A percentile compares a stretch with the other conserved stretches of the same genome.
phyloP scores from a whole-genome alignment of 768 basidiomycete species.

The Panaeolus papilionaceus region DNA sequence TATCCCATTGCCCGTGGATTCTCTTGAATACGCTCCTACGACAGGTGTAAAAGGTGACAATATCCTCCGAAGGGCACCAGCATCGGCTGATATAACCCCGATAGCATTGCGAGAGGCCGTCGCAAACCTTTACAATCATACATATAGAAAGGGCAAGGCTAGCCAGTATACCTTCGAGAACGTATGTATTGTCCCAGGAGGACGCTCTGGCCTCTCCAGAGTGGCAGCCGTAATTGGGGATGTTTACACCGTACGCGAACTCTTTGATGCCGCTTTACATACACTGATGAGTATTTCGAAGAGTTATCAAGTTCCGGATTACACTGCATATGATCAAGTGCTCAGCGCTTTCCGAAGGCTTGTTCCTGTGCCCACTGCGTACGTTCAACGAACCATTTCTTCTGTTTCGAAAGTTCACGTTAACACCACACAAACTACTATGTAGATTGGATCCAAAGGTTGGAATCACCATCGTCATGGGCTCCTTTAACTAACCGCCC shows the following conservation, averaged over 20 bases:
- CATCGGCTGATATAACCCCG: constrained; percentile 7
- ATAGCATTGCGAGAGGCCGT: constrained; percentile 87
- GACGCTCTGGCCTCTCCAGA: constrained; percentile 87
- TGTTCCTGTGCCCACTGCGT: constrained; percentile 91
- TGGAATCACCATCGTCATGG: constrained; percentile 7
- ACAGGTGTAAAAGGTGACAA: constrained; percentile 82
- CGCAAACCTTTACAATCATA: constrained; percentile 87
- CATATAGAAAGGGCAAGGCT: constrained; percentile 80
- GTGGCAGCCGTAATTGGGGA: constrained; percentile 92
- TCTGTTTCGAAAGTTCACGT: not conserved
- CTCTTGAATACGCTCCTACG: constrained; percentile 91
- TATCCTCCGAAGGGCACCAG: not conserved
- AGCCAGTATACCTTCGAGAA: constrained; percentile 94
- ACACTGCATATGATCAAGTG: constrained; percentile 88
- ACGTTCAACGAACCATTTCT: constrained; percentile 35
- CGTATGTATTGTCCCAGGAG: constrained; percentile 94
- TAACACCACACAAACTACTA: not conserved
- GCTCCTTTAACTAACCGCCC: not conserved
- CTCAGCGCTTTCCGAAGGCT: constrained; percentile 87
- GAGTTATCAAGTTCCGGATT: constrained; percentile 93
- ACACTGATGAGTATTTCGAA: constrained; percentile 31
- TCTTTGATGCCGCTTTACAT: not conserved
- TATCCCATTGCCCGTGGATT: constrained; percentile 72
- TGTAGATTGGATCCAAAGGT: constrained; percentile 50
- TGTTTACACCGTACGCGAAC: constrained; percentile 71